Evolutionary conservation across 116 monocot species (phyloP).

Genomic region (Cymodocea nodosa): DNA sequence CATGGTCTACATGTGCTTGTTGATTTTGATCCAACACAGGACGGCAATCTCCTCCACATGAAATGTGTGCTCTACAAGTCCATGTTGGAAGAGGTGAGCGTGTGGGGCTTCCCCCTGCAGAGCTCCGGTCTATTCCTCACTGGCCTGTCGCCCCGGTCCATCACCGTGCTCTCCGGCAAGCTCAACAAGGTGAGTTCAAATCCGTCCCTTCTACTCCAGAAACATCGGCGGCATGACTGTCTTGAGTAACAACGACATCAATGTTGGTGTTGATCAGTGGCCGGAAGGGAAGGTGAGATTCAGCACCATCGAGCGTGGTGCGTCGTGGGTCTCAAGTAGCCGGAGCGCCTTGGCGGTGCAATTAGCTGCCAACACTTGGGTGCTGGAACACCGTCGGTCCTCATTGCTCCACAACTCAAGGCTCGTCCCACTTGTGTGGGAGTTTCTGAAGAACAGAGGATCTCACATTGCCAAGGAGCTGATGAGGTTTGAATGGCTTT

Average conservation of each 20-base stretch:
- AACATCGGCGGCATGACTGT: too few species aligned
- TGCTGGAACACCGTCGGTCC: slow-evolving; percentile 49
- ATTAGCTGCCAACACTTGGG: slow-evolving; percentile 47
- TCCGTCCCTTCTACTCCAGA: too few species aligned
- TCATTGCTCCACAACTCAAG: slow-evolving; percentile 23
- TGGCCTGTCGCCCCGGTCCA: slow-evolving; percentile 23
- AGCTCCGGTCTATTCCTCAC: slow-evolving; percentile 36
- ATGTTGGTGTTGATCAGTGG: slow-evolving; percentile 4
- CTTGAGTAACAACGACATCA: too few species aligned
- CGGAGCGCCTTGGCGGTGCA: slow-evolving; percentile 25
- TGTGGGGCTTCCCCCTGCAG: slow-evolving; percentile 71
- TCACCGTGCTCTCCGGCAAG: slow-evolving; percentile 54
- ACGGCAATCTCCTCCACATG: slow-evolving; percentile 35
- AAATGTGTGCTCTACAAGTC: slow-evolving; percentile 51
- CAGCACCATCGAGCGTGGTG: slow-evolving; percentile 15
- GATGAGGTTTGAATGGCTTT: not conserved
- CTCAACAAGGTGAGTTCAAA: too few species aligned
- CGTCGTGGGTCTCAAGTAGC: slow-evolving; percentile 32
- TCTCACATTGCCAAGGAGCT: not conserved
- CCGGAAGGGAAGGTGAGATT: slow-evolving; percentile 26
- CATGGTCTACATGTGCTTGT: not conserved
- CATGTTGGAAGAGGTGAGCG: slow-evolving; percentile 43
- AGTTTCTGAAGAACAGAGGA: slow-evolving; percentile 6
- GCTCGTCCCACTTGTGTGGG: slow-evolving; percentile 18
- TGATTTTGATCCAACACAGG: slow-evolving; percentile 21